phyloP scores from a whole-genome alignment of 495 filamentous ascomycete species.

The Articulospora tetracladia region DNA sequence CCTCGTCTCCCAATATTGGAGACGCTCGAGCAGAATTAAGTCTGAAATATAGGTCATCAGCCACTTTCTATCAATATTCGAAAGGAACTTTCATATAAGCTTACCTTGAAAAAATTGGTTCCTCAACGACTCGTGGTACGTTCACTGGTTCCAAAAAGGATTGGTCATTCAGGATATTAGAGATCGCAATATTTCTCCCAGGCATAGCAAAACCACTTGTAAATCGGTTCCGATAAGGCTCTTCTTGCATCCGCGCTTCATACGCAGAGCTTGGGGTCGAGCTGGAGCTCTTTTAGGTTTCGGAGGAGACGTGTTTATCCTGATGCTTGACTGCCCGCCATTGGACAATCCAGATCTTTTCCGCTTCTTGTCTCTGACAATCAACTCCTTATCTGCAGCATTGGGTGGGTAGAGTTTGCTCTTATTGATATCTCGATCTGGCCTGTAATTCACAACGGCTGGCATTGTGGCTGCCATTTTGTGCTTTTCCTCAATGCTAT shows the following conservation, averaged over 20 bases:
- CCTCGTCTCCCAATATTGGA: not conserved
- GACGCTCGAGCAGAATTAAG: conserved; percentile 1
- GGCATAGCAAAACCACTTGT: too few species aligned
- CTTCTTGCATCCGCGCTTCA: not conserved
- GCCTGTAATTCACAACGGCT: not conserved
- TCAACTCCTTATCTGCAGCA: not conserved
- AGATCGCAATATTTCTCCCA: too few species aligned
- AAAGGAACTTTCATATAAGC: too few species aligned
- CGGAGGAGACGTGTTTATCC: not conserved
- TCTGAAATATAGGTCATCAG: not conserved
- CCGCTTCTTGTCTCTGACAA: not conserved
- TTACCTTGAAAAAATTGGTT: conserved; percentile 3
- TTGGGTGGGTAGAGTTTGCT: not conserved
- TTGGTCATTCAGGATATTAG: too few species aligned
- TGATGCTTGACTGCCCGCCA: not conserved
- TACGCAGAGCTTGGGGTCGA: not conserved
- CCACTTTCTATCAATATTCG: too few species aligned
- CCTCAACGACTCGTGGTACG: too few species aligned
- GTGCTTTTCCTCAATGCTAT: not conserved
- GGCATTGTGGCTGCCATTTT: not conserved
- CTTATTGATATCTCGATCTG: not conserved
- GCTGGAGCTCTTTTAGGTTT: not conserved
- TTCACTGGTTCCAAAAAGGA: too few species aligned
- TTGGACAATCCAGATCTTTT: not conserved
- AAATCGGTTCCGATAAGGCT: not conserved